Evolutionary conservation across 441 rosid species (phyloP).

Genomic region (Adansonia gregorii): DNA sequence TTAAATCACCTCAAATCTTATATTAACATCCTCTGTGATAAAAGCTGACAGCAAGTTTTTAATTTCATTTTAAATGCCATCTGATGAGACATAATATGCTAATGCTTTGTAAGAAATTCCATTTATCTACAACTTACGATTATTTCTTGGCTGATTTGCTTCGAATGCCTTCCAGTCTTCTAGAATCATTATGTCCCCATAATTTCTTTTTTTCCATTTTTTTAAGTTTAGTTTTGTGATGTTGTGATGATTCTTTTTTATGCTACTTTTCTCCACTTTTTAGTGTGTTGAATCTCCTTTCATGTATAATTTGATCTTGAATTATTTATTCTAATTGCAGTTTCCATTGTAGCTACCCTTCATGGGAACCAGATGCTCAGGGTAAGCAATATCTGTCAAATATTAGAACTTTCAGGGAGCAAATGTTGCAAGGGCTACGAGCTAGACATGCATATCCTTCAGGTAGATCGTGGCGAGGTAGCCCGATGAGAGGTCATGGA

Average conservation of each 20-base stretch:
- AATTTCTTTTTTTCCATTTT: not conserved
- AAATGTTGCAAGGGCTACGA: constrained; percentile 57
- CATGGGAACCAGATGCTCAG: constrained; percentile 79
- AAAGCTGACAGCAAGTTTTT: not conserved
- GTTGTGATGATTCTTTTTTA: not conserved
- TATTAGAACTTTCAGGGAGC: constrained; percentile 81
- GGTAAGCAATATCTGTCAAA: constrained; percentile 82
- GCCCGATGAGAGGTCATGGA: constrained; percentile 51
- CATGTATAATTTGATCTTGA: not conserved
- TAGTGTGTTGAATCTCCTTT: not conserved
- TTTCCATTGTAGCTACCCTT: constrained; percentile 83
- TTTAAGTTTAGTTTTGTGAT: not conserved
- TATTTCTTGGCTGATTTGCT: constrained; percentile 1
- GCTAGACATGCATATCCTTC: constrained; percentile 48
- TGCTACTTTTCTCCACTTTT: not conserved
- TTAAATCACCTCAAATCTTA: not conserved
- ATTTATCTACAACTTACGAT: not conserved
- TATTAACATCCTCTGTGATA: constrained; percentile 3
- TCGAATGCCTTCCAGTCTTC: not conserved
- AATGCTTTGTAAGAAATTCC: not conserved
- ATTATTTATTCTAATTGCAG: constrained; percentile 46
- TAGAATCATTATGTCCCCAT: not conserved
- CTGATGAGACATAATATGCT: not conserved
- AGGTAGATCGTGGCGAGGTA: constrained; percentile 50
- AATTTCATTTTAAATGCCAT: not conserved